Percentiles rank a stretch among this genome's conserved stretches.
These are phyloP conservation scores for Tetrahymena malaccensis DNA, from an alignment of 73 alveolate species.

Conservation along the genomic window DNA sequence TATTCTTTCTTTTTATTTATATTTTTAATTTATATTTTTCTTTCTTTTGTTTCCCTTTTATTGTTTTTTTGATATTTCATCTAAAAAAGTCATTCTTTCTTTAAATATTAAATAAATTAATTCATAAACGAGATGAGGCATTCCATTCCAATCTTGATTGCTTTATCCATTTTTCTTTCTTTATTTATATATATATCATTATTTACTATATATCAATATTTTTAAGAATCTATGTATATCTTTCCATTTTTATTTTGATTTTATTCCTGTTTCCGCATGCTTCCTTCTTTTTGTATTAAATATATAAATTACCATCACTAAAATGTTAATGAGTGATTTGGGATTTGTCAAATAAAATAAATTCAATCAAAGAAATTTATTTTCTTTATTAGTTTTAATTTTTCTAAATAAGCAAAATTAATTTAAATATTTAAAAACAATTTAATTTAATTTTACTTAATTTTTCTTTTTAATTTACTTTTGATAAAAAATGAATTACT, in stretches of 20 bases:
- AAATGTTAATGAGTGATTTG: too few relatives aligned
- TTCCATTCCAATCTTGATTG: not conserved
- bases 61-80: not conserved
- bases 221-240: not conserved
- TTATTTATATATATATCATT: too few relatives aligned
- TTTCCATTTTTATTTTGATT: not conserved
- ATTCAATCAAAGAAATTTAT: too few relatives aligned
- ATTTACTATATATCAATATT: too few relatives aligned
- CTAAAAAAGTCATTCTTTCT: not conserved
- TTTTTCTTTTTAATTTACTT: too few relatives aligned
- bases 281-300: not conserved
- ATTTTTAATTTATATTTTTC: not conserved
- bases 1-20: not conserved
- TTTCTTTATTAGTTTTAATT: too few relatives aligned
- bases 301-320: not conserved
- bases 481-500: too few relatives aligned
- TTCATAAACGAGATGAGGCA: not conserved
- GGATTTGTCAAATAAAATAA: too few relatives aligned
- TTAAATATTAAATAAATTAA: not conserved
- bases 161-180: not conserved
- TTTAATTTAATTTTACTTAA: too few relatives aligned
- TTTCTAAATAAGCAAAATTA: too few relatives aligned
- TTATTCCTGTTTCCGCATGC: not conserved
- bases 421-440: too few relatives aligned
- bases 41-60: not conserved